These are phyloP conservation scores for Zychaea mexicana DNA, from an alignment of 371 early-diverging fungal species.

Conservation along the genomic window DNA sequence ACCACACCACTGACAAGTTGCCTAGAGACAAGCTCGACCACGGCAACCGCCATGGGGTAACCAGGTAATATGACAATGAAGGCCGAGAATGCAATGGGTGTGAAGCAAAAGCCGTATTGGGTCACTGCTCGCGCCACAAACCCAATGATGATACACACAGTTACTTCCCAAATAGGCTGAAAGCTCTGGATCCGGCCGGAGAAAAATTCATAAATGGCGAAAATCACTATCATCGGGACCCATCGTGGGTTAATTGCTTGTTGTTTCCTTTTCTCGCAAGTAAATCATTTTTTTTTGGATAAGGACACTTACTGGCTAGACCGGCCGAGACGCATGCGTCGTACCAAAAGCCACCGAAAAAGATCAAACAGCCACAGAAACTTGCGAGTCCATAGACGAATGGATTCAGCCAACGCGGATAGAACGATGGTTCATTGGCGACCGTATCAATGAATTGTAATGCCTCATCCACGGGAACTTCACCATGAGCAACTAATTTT, in stretches of 20 bases:
- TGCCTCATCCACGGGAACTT: slow-evolving; percentile 57
- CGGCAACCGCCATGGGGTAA: slow-evolving; percentile 70
- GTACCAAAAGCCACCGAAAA: slow-evolving; percentile 45
- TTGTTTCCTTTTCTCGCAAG: too few species aligned
- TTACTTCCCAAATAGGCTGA: slow-evolving; percentile 67
- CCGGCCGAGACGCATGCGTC: slow-evolving; percentile 46
- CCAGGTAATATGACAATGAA: slow-evolving; percentile 75
- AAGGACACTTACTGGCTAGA: slow-evolving; percentile 39
- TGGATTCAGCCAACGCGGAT: slow-evolving; percentile 54
- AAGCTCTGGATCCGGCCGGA: slow-evolving; percentile 42
- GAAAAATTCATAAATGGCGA: slow-evolving; percentile 44
- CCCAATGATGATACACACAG: slow-evolving; percentile 69
- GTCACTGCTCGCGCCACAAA: slow-evolving; percentile 57
- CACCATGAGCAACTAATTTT: slow-evolving; percentile 49
- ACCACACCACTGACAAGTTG: slow-evolving; percentile 89
- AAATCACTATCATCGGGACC: slow-evolving; percentile 32
- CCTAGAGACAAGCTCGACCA: slow-evolving; percentile 83
- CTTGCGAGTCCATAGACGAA: slow-evolving; percentile 51
- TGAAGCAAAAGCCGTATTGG: slow-evolving; percentile 44
- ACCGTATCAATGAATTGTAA: slow-evolving; percentile 52
- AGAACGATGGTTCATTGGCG: slow-evolving; percentile 40
- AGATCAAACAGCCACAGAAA: slow-evolving; percentile 52
- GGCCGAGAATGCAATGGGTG: slow-evolving; percentile 50
- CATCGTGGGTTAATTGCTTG: too few species aligned
- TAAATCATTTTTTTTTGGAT: not conserved